Conservation (phyloP, 2,329 filamentous ascomycete species). For the Claviceps sp. region DNA sequence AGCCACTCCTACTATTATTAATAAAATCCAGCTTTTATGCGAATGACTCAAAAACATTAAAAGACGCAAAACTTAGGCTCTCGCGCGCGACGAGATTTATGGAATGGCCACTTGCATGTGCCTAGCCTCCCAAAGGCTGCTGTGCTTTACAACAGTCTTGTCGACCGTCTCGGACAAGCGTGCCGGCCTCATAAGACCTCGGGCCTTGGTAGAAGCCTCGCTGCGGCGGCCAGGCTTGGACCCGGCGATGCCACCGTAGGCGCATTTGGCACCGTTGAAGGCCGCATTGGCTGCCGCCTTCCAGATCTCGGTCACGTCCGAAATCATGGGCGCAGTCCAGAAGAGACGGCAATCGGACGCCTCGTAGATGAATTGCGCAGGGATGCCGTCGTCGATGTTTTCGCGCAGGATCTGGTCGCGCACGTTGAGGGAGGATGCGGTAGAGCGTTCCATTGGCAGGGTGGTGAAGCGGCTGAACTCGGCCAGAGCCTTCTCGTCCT, state of each 20-base stretch:
- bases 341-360: slow-evolving; percentile 36
- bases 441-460: slow-evolving; percentile 21
- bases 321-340: slow-evolving; percentile 36
- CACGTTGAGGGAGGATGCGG: slow-evolving; percentile 22
- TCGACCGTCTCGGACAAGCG: slow-evolving; percentile 2
- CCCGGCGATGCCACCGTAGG: slow-evolving; percentile 19
- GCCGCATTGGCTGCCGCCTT: slow-evolving; percentile 27
- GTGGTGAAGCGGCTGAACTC: slow-evolving; percentile 18
- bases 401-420: slow-evolving; percentile 25
- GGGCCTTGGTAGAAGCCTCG: background rate
- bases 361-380: slow-evolving; percentile 35
- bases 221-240: slow-evolving; percentile 2
- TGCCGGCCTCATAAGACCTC: background rate
- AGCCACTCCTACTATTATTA: no score
- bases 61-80: background rate
- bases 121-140: slow-evolving; percentile 1
- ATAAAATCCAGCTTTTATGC: background rate
- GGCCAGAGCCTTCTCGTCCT: slow-evolving; percentile 13
- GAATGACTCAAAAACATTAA: background rate
- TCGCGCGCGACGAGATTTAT: background rate
- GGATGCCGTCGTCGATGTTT: slow-evolving; percentile 25
- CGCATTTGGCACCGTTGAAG: slow-evolving; percentile 28
- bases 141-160: background rate
- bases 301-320: slow-evolving; percentile 33
- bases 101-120: slow-evolving; percentile 5